phyloP scores from a whole-genome alignment of 2,329 filamentous ascomycete species.

The Cyphellophora attinorum region DNA sequence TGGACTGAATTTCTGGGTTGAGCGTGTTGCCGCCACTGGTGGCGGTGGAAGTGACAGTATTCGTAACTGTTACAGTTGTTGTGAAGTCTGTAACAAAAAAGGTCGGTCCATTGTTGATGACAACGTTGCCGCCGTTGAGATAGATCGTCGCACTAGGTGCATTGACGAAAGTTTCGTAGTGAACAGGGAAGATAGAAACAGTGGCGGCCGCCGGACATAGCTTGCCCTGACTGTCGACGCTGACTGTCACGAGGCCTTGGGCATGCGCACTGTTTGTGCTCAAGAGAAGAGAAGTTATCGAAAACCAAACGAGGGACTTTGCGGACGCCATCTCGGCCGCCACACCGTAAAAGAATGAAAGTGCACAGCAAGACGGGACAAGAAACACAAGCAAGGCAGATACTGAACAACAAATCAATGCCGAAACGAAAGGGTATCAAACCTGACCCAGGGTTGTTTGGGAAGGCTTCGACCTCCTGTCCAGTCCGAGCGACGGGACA shows the following conservation, averaged over 20 bases:
- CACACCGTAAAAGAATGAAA: too few species aligned
- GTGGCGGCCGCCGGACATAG: neutral
- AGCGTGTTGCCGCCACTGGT: slow-evolving; percentile 1
- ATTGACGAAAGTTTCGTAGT: slow-evolving; percentile 15
- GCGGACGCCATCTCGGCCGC: too few species aligned
- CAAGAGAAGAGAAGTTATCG: too few species aligned
- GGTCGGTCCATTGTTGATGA: slow-evolving; percentile 13
- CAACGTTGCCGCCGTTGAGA: slow-evolving; percentile 13
- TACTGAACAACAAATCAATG: too few species aligned
- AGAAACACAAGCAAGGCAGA: too few species aligned
- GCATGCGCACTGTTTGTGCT: neutral
- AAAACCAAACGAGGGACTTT: too few species aligned
- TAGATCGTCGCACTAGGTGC: slow-evolving; percentile 15
- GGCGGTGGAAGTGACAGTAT: slow-evolving; percentile 5
- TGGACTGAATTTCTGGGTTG: too few species aligned
- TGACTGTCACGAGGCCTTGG: neutral
- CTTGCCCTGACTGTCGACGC: neutral
- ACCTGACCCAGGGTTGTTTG: too few species aligned
- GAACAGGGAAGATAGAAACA: slow-evolving; percentile 2
- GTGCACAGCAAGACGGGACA: too few species aligned
- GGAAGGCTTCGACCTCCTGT: too few species aligned
- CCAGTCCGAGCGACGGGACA: too few species aligned
- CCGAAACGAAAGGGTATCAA: too few species aligned
- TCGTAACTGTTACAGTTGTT: slow-evolving; percentile 14
- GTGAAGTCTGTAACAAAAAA: slow-evolving; percentile 14